Conservation (phyloP, 768 basidiomycete species). For the Tulasnella calospora region DNA sequence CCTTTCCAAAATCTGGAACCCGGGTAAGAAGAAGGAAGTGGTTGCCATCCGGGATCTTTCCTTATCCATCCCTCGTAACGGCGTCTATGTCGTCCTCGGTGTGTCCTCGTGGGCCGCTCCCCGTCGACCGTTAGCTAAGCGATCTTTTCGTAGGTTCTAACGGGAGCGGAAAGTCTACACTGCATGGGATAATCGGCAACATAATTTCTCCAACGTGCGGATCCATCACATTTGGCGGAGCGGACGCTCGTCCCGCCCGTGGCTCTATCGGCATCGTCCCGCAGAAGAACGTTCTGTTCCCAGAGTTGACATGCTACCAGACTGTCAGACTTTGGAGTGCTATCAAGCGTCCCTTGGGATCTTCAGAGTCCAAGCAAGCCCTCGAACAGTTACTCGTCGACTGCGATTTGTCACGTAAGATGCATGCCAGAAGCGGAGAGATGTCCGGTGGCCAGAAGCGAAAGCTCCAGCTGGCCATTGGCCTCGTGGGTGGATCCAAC, state of each 20-base stretch:
- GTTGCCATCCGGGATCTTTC: constrained; percentile 63
- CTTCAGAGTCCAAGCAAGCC: constrained; percentile 46
- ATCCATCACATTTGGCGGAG: constrained; percentile 48
- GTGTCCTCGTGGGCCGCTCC: constrained; percentile 54
- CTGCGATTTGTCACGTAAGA: constrained; percentile 69
- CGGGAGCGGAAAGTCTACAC: constrained; percentile 74
- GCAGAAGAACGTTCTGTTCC: constrained; percentile 78
- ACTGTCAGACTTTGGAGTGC: constrained; percentile 68
- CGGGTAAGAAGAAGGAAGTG: constrained; percentile 38
- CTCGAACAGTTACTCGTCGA: constrained; percentile 59
- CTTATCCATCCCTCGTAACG: constrained; percentile 61
- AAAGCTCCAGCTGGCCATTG: constrained; percentile 78
- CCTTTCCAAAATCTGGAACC: constrained; percentile 27
- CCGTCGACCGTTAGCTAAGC: background rate
- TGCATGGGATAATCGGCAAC: constrained; percentile 61
- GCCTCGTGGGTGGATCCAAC: constrained; percentile 68
- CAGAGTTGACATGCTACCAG: constrained; percentile 68
- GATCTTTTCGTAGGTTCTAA: background rate
- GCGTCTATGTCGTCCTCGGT: constrained; percentile 73
- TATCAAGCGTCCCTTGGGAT: constrained; percentile 57
- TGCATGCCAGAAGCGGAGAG: constrained; percentile 58
- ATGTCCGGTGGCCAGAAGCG: constrained; percentile 78
- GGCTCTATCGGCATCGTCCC: constrained; percentile 73
- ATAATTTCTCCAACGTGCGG: constrained; percentile 58
- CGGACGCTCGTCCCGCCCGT: constrained; percentile 49